phyloP scores from a whole-genome alignment of 495 filamentous ascomycete genomes.

The Penicillium longicatenatum region DNA sequence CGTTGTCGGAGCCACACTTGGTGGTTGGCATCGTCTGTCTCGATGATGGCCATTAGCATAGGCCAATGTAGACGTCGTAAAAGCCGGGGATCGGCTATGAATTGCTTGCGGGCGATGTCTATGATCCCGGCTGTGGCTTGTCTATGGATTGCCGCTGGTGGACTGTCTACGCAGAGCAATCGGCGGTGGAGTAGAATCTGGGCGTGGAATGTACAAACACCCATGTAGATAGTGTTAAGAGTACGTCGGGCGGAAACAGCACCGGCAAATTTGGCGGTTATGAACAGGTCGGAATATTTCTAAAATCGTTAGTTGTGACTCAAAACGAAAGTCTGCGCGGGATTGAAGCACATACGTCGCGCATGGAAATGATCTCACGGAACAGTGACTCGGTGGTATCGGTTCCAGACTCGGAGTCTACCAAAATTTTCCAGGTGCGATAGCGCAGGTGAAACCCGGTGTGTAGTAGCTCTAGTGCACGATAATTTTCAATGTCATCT shows the following conservation, averaged over 20 bases:
- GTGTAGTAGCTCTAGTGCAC: conserved; percentile 42
- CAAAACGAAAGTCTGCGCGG: background rate
- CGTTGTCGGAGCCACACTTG: conserved; percentile 43
- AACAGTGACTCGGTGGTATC: conserved; percentile 37
- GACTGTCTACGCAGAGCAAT: conserved; percentile 26
- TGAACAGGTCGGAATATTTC: conserved; percentile 46
- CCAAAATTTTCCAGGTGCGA: conserved; percentile 40
- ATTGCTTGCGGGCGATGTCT: conserved; percentile 43
- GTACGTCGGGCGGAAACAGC: conserved; percentile 40
- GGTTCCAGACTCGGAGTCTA: conserved; percentile 32
- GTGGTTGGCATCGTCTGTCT: conserved; percentile 40
- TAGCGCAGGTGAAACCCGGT: conserved; percentile 38
- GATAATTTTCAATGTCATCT: conserved; percentile 54
- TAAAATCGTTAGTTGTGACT: conserved; percentile 17
- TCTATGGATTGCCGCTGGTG: conserved; percentile 32
- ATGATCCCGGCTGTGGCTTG: conserved; percentile 38
- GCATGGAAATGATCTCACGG: conserved; percentile 34
- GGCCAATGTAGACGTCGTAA: conserved; percentile 48
- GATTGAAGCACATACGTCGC: conserved; percentile 29
- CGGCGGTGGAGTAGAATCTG: conserved; percentile 47
- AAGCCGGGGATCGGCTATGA: conserved; percentile 35
- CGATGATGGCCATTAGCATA: conserved; percentile 47
- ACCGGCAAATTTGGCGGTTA: conserved; percentile 44
- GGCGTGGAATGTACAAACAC: conserved; percentile 46
- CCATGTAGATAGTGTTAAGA: conserved; percentile 51